Evolutionary conservation across 2,329 filamentous ascomycete genomes (phyloP).

Genomic region (Hymenoscyphus fraxineus): DNA sequence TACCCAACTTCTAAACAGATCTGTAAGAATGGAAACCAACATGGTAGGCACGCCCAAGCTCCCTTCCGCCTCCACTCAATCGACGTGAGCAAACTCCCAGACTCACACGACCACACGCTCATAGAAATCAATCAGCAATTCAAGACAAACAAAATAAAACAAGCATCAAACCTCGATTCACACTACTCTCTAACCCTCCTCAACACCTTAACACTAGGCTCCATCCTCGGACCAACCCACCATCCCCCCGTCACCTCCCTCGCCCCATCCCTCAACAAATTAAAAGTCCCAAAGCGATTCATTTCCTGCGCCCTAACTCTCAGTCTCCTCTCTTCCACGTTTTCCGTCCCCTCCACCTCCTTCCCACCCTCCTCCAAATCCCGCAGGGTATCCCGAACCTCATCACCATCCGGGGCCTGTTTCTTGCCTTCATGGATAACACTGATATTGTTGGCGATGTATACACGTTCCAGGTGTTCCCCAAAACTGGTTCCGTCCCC

Average conservation of each 20-base stretch:
- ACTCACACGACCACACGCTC: background rate
- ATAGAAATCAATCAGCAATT: background rate
- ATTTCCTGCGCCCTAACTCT: slow-evolving; percentile 27
- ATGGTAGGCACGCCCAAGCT: too few relatives aligned
- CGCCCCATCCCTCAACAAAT: slow-evolving; percentile 35
- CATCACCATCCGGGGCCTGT: slow-evolving; percentile 15
- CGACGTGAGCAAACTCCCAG: background rate
- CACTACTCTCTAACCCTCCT: slow-evolving; percentile 21
- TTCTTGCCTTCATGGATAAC: slow-evolving; percentile 13
- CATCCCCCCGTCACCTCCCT: slow-evolving; percentile 53
- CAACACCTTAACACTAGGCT: slow-evolving; percentile 38
- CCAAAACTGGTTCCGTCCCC: slow-evolving; percentile 33
- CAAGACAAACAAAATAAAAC: background rate
- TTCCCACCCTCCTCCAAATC: slow-evolving; percentile 36
- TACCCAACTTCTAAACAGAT: too few relatives aligned
- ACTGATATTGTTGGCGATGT: slow-evolving; percentile 28
- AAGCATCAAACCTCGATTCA: background rate
- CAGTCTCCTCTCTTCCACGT: slow-evolving; percentile 13
- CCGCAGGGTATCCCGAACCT: slow-evolving; percentile 27
- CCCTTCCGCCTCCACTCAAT: too few relatives aligned
- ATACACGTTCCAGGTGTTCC: slow-evolving; percentile 25
- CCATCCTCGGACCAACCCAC: slow-evolving; percentile 63
- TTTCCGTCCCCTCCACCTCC: slow-evolving; percentile 39
- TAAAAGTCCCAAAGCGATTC: slow-evolving; percentile 29
- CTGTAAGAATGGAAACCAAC: too few relatives aligned